Evolutionary conservation across 176 grass and related monocot genomes (phyloP).

Genomic region (Poa annua): DNA sequence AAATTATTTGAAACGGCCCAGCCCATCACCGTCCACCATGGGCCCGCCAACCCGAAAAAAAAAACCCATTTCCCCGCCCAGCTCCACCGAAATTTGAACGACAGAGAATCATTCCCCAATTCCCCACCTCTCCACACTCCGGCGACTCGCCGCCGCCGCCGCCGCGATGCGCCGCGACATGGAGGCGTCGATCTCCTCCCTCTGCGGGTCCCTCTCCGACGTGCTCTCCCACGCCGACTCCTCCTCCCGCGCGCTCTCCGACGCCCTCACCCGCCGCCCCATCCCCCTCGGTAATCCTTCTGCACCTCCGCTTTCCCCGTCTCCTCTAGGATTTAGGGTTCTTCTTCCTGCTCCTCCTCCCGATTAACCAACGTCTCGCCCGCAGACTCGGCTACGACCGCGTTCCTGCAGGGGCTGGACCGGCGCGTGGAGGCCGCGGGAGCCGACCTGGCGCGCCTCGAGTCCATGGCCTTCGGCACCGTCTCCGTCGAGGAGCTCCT

Average conservation of each 20-base stretch:
- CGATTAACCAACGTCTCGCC: neutral
- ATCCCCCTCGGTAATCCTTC: slow-evolving; percentile 58
- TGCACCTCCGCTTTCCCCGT: neutral
- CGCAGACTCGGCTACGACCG: slow-evolving; percentile 64
- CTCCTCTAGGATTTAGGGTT: neutral
- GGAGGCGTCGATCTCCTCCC: slow-evolving; percentile 57
- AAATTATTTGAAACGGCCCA: too few species aligned
- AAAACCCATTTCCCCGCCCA: neutral
- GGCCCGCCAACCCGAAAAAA: neutral
- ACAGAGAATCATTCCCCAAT: neutral
- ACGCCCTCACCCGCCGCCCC: slow-evolving; percentile 63
- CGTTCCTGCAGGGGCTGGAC: slow-evolving; percentile 70
- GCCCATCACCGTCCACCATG: too few species aligned
- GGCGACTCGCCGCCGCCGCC: slow-evolving; percentile 35
- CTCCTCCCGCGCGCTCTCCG: slow-evolving; percentile 68
- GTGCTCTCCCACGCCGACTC: slow-evolving; percentile 61
- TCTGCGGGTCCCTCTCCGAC: slow-evolving; percentile 60
- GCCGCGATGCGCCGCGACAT: slow-evolving; percentile 28
- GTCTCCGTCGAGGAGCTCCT: slow-evolving; percentile 93
- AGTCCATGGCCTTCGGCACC: slow-evolving; percentile 74
- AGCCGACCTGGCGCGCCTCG: slow-evolving; percentile 66
- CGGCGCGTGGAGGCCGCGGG: slow-evolving; percentile 46
- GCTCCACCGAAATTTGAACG: neutral
- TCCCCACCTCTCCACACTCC: slow-evolving; percentile 18
- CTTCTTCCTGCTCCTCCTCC: neutral